A percentile compares a stretch with the other conserved stretches of the same genome.
Evolutionary conservation across 169 alveolate species (phyloP).

Genomic region (Eimeria tenella): DNA sequence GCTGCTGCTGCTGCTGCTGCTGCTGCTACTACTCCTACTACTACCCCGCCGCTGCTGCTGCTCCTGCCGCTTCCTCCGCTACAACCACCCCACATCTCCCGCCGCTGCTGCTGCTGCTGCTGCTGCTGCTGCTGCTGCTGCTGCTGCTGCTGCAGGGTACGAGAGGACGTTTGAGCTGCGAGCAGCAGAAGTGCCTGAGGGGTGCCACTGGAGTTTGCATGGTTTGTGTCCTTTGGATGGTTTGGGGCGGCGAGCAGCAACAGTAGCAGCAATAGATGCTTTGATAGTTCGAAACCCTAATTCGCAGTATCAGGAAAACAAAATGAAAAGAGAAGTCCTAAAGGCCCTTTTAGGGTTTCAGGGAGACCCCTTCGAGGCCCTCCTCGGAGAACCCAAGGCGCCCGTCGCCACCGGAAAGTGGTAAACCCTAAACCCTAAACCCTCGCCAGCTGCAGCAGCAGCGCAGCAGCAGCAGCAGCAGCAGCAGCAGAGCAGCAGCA

Average conservation of each 20-base stretch:
- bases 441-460: no score
- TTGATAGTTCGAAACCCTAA: conserved; percentile 3
- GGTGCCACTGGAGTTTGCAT: conserved; percentile 41
- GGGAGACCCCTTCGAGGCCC: conserved; percentile 73
- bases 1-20: no score
- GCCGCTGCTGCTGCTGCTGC: neutral
- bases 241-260: conserved; percentile 63
- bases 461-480: no score
- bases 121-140: neutral
- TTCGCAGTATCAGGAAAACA: conserved; percentile 15
- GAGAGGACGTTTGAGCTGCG: conserved; percentile 51
- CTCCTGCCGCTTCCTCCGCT: neutral
- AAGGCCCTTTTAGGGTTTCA: conserved; percentile 73
- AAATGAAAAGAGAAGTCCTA: conserved; percentile 57
- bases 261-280: conserved; percentile 70
- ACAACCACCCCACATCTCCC: neutral
- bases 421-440: neutral
- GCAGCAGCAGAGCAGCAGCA: no score
- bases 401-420: conserved; percentile 69
- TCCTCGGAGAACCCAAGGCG: neutral
- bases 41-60: no score
- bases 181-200: conserved; percentile 39
- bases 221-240: conserved; percentile 64
- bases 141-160: conserved; percentile 56
- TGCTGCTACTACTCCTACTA: no score